Percentiles rank a stretch among this genome's conserved stretches.
phyloP scores from a whole-genome alignment of 345 rosid genomes.

The Boechera stricta region DNA sequence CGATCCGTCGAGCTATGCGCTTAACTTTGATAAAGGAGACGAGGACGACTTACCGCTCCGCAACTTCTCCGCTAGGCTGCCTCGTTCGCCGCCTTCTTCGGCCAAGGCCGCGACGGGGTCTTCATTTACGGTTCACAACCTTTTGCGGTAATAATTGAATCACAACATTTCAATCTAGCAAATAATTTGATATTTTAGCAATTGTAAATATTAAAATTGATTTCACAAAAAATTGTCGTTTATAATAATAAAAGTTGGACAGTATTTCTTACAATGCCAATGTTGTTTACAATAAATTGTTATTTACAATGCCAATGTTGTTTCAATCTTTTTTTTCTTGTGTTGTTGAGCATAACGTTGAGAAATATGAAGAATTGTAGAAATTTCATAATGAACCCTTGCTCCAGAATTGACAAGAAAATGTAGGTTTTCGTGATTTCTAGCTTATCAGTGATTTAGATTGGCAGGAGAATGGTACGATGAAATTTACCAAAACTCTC shows the following conservation, averaged over 20 bases:
- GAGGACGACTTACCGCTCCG: conserved; percentile 38
- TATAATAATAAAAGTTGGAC: neutral
- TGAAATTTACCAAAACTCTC: neutral
- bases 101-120: neutral
- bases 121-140: conserved; percentile 8
- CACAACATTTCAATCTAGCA: neutral
- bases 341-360: too few species aligned
- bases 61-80: conserved; percentile 45
- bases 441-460: neutral
- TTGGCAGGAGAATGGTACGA: neutral
- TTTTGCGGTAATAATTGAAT: conserved; percentile 20
- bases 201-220: neutral
- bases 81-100: conserved; percentile 46
- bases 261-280: neutral
- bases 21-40: conserved; percentile 44
- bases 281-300: neutral
- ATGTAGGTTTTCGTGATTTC: neutral
- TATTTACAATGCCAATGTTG: neutral
- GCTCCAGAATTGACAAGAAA: neutral
- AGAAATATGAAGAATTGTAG: too few species aligned
- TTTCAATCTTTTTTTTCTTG: neutral
- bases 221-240: neutral
- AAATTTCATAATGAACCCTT: neutral
- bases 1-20: conserved; percentile 45
- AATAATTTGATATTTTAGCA: conserved; percentile 19